Percentiles rank a stretch among this genome's conserved stretches.
Evolutionary conservation across 225 moss, liverwort and hornwort species (phyloP).

Genomic region (Pseudisothecium myosuroides): DNA sequence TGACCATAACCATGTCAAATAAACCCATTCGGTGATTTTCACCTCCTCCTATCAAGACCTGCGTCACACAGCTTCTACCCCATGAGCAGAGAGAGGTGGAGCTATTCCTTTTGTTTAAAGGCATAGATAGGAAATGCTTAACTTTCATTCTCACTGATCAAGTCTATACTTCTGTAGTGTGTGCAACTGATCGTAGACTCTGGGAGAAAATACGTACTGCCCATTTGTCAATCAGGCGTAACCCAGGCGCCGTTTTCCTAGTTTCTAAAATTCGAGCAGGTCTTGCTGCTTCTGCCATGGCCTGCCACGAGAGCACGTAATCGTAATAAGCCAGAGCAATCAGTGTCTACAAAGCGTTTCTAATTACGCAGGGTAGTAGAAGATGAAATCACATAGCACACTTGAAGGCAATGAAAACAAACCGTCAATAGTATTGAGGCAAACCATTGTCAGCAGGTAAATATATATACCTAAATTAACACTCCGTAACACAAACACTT

Average conservation of each 20-base stretch:
- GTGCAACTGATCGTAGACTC: background rate
- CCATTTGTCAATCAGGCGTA: constrained; percentile 90
- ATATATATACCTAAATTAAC: background rate
- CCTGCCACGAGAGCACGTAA: constrained; percentile 20
- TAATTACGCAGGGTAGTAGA: background rate
- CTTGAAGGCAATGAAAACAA: background rate
- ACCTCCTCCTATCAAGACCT: constrained; percentile 92
- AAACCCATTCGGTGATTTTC: constrained; percentile 99
- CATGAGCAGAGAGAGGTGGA: background rate
- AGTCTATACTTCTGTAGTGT: background rate
- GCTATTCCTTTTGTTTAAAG: background rate
- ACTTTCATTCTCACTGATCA: constrained; percentile 2
- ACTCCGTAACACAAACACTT: background rate
- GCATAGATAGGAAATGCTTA: background rate
- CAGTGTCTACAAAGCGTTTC: background rate
- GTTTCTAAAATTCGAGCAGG: constrained; percentile 95
- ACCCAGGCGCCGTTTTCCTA: constrained; percentile 84
- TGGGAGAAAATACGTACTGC: constrained; percentile 41
- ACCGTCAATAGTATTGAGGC: background rate
- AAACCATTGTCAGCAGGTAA: background rate
- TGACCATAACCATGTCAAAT: constrained; percentile 94
- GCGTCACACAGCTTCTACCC: background rate
- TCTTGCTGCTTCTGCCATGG: constrained; percentile 81
- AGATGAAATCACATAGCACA: background rate
- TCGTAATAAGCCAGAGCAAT: background rate